A percentile compares a stretch with the other conserved stretches of the same genome.
phyloP scores from a whole-genome alignment of 2,329 filamentous ascomycete species.

The Colletotrichum simmondsii region DNA sequence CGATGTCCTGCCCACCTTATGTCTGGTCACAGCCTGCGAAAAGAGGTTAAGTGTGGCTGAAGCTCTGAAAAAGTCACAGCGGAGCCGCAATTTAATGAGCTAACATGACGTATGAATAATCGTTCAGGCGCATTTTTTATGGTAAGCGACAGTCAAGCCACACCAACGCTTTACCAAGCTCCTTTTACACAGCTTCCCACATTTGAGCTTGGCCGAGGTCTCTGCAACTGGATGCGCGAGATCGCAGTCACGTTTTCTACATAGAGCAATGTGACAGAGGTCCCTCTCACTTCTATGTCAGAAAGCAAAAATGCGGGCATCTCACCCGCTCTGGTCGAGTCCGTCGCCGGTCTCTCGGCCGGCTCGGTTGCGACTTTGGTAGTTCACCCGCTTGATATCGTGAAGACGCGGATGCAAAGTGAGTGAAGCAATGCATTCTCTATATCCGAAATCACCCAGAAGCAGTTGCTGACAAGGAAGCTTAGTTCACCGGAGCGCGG shows the following conservation, averaged over 20 bases:
- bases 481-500: slow-evolving; percentile 62
- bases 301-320: slow-evolving; percentile 66
- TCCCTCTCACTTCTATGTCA: slow-evolving; percentile 53
- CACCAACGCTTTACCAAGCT: slow-evolving; percentile 13
- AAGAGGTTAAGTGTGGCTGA: slow-evolving; percentile 20
- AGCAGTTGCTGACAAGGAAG: not conserved
- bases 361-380: slow-evolving; percentile 87
- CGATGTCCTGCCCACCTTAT: not conserved
- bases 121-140: not conserved
- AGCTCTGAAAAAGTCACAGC: slow-evolving; percentile 13
- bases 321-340: slow-evolving; percentile 85
- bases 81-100: slow-evolving; percentile 27
- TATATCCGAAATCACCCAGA: not conserved
- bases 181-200: not conserved
- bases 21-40: slow-evolving; percentile 12
- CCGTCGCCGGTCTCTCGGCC: slow-evolving; percentile 88
- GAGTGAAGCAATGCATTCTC: not conserved
- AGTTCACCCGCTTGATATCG: slow-evolving; percentile 92
- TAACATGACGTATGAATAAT: slow-evolving; percentile 31
- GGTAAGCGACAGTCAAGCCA: slow-evolving; percentile 14
- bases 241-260: not conserved
- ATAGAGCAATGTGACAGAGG: slow-evolving; percentile 25
- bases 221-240: not conserved
- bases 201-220: not conserved
- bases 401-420: slow-evolving; percentile 97